Evolutionary conservation across 2,329 filamentous ascomycete species (phyloP).

Genomic region (Sodiomyces alkalinus): DNA sequence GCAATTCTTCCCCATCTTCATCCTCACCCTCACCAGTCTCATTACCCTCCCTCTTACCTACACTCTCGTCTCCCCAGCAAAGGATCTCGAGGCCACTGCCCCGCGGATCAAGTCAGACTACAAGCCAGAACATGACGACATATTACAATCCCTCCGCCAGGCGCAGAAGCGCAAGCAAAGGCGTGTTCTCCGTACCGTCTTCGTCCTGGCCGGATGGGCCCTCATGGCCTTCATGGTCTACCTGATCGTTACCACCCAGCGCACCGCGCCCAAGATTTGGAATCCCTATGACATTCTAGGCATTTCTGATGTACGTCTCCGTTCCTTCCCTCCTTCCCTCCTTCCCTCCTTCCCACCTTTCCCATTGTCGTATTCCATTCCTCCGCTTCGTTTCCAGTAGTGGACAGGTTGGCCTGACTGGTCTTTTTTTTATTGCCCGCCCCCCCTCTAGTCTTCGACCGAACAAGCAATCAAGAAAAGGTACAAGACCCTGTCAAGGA

Average conservation of each 20-base stretch:
- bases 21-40: conserved; percentile 76
- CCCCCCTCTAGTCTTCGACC: conserved; percentile 41
- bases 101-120: conserved; percentile 71
- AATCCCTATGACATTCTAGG: conserved; percentile 94
- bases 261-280: conserved; percentile 64
- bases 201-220: conserved; percentile 63
- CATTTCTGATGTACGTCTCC: conserved; percentile 52
- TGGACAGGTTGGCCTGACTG: not conserved
- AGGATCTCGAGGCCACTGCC: conserved; percentile 62
- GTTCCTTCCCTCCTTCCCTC: not conserved
- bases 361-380: no score
- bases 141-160: conserved; percentile 68
- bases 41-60: conserved; percentile 86
- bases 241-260: conserved; percentile 67
- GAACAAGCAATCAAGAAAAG: conserved; percentile 88
- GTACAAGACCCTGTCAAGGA: conserved; percentile 75
- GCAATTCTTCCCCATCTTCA: conserved; percentile 98
- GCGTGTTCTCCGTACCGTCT: conserved; percentile 68
- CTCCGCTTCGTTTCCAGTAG: no score
- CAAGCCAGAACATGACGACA: conserved; percentile 65
- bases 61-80: conserved; percentile 66
- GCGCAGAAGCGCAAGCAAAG: conserved; percentile 84
- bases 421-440: conserved; percentile 2
- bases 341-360: not conserved
- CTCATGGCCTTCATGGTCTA: conserved; percentile 86